Evolutionary conservation across 1,284 basidiomycete species (phyloP), one percentile per base, ranked within the genome.

Genomic region (Thecaphora frezii): DNA sequence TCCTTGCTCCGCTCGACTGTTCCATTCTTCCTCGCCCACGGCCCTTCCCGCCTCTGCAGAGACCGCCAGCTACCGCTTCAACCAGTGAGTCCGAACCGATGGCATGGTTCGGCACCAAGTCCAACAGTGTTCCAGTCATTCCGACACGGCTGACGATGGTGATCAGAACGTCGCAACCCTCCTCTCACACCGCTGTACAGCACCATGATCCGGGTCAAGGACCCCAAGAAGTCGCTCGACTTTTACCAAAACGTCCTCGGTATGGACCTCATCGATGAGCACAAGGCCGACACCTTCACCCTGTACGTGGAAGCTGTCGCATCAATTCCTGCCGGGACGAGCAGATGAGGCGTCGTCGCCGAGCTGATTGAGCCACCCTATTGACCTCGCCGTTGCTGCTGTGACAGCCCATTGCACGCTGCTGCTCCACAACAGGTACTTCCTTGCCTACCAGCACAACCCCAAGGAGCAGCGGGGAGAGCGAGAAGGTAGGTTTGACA

Each of bases 191-290:
- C 12, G 18, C 14, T 21, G 14, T 0, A n/a, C 48, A 73, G 93
- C 81, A 90, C 89, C 28, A 92, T 91, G 90, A 81, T 93, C 74
- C 86, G 93, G 67, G 84, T 94, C 79, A 92, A 89, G 82, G 91
- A 96, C 80, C 89, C 91, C 18, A 86, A 92, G 44, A 47, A 46
- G 41, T 73, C 70, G 41, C 63, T 77, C 41, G 56, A 73, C 42
- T 77, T 77, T 36, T 77, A 77, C 67, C 47, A 69, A 45, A 56
- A 77, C 41, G 79, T 87, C 49, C 83, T 96, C 43, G 93, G 93
- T 64, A 94, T 97, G 92, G 88, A 93, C 46, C 82, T 90, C 46
- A 83, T 91, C 50, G 84, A 84, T 55, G 69, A 53, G 40, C 66
- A 74, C 66, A 38, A 73, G n/a, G 72, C 45, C 26, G 64, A 46